A percentile compares a stretch with the other conserved stretches of the same genome.
Conservation (phyloP, 2,329 filamentous ascomycete species). For the Coniochaeta pulveracea region DNA sequence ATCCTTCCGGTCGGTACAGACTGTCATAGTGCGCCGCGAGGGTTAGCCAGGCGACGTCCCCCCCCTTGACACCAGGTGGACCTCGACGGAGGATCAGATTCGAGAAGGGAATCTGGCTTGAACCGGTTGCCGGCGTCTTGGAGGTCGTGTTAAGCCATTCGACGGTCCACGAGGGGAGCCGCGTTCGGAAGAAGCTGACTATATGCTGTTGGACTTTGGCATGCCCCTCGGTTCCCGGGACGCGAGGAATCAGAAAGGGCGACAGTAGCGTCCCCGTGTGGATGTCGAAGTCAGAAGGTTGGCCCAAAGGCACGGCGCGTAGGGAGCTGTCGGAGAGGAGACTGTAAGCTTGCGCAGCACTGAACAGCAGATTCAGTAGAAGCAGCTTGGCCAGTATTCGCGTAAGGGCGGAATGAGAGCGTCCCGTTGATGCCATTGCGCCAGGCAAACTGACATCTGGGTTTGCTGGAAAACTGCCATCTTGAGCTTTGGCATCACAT, state of each 20-base stretch:
- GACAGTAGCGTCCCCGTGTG: conserved; percentile 59
- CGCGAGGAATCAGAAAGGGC: conserved; percentile 78
- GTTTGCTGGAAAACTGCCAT: no score
- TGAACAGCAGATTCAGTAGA: not conserved
- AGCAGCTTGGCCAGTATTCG: no score
- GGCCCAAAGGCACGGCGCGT: conserved; percentile 52
- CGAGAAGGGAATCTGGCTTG: conserved; percentile 64
- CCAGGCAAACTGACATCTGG: not conserved
- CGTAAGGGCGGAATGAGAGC: not conserved
- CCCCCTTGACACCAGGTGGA: conserved; percentile 66
- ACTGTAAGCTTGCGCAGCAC: conserved; percentile 23
- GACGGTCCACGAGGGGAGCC: conserved; percentile 69
- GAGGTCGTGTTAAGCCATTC: conserved; percentile 85
- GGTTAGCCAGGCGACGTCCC: conserved; percentile 70
- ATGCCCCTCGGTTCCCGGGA: conserved; percentile 76
- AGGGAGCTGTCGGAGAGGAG: conserved; percentile 66
- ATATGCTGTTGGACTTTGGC: conserved; percentile 68
- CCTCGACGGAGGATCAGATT: conserved; percentile 83
- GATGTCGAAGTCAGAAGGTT: conserved; percentile 68
- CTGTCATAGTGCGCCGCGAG: conserved; percentile 93
- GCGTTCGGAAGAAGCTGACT: conserved; percentile 62
- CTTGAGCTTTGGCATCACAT: no score
- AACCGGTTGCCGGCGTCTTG: conserved; percentile 64
- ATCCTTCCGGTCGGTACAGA: conserved; percentile 67
- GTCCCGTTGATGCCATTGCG: not conserved